A percentile compares a stretch with the other conserved stretches of the same genome.
phyloP scores from a whole-genome alignment of 345 rosid species.

The Eucalyptus pumila region DNA sequence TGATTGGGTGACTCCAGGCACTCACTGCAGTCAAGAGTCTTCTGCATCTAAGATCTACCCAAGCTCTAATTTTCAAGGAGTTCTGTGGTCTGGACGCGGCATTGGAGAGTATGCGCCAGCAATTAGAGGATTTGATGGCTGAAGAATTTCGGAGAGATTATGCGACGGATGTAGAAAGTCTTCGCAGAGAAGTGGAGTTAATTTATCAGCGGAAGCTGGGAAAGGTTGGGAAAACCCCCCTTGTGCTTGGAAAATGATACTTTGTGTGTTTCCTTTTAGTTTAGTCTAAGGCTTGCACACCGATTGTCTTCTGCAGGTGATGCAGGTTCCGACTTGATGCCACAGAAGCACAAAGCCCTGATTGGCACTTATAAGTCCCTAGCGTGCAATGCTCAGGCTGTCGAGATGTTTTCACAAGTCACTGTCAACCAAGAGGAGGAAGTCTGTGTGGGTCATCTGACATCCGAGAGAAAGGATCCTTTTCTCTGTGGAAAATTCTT shows the following conservation, averaged over 20 bases:
- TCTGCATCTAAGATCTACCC: conserved; percentile 47
- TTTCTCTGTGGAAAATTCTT: not conserved
- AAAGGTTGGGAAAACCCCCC: conserved; percentile 2
- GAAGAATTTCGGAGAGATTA: conserved; percentile 60
- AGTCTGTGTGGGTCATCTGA: not conserved
- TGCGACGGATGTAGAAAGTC: conserved; percentile 51
- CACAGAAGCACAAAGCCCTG: not conserved
- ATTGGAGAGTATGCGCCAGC: conserved; percentile 55
- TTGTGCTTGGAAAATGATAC: not conserved
- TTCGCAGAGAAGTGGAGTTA: conserved; percentile 61
- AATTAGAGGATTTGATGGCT: conserved; percentile 38
- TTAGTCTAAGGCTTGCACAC: not conserved
- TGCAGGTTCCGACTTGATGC: not conserved
- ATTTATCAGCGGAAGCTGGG: conserved; percentile 45
- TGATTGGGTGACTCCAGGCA: conserved; percentile 27
- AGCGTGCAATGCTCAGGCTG: not conserved
- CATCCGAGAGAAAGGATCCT: not conserved
- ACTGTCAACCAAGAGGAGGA: not conserved
- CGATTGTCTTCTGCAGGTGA: not conserved
- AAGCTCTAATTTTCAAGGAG: conserved; percentile 53
- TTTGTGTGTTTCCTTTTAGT: not conserved
- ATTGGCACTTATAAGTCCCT: not conserved
- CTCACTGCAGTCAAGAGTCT: conserved; percentile 67
- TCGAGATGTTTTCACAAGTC: not conserved
- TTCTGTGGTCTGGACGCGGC: conserved; percentile 60